These are phyloP conservation scores for Populus hybrid DNA, from an alignment of 441 rosid genomes.

Conservation along the genomic window DNA sequence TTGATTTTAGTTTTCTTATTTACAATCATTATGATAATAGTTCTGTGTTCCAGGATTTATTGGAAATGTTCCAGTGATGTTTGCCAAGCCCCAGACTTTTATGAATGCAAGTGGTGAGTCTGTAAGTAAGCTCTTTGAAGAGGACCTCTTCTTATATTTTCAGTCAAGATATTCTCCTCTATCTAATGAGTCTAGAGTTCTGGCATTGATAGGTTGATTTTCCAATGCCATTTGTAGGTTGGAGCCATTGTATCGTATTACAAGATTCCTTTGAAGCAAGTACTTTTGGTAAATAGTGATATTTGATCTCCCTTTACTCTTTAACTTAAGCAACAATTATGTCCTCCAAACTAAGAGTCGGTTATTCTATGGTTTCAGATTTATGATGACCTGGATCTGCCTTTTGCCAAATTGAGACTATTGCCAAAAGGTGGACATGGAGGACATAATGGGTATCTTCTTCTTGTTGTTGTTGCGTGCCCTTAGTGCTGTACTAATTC, in stretches of 20 bases:
- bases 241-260: constrained; percentile 79
- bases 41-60: constrained; percentile 51
- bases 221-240: constrained; percentile 50
- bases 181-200: background rate
- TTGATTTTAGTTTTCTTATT: background rate
- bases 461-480: background rate
- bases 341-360: constrained; percentile 8
- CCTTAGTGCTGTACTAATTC: background rate
- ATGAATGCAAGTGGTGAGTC: constrained; percentile 97
- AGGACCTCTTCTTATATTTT: constrained; percentile 20
- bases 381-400: constrained; percentile 92
- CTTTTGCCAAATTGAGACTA: constrained; percentile 80
- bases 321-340: constrained; percentile 8
- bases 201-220: constrained; percentile 22
- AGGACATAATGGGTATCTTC: constrained; percentile 87
- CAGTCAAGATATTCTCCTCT: constrained; percentile 10
- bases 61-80: constrained; percentile 79
- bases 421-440: constrained; percentile 99
- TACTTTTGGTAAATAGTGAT: constrained; percentile 57
- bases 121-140: constrained; percentile 60
- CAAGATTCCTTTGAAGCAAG: constrained; percentile 91
- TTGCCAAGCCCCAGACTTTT: constrained; percentile 94
- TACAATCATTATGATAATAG: background rate
- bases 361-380: constrained; percentile 37
- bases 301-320: constrained; percentile 1